Conservation (phyloP, 352 stramenopile genomes). For the Phytophthora ohioensis region DNA sequence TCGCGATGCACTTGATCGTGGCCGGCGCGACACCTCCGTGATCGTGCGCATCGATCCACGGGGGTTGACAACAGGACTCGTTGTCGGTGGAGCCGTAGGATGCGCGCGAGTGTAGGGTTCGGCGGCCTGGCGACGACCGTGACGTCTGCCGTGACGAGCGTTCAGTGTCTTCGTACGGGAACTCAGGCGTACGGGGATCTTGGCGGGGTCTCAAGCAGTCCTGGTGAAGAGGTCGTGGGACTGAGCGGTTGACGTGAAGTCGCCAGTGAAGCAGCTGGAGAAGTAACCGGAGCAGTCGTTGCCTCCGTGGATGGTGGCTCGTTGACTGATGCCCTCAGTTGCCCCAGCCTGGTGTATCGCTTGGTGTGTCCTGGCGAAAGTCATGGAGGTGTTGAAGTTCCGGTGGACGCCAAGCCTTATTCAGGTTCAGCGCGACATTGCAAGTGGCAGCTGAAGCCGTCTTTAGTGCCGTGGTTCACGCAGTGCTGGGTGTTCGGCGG, state of each 20-base stretch:
- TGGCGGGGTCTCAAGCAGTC: neutral
- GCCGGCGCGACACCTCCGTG: neutral
- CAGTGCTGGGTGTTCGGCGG: neutral
- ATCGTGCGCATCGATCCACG: neutral
- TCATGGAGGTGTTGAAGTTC: conserved; percentile 1
- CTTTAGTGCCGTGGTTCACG: neutral
- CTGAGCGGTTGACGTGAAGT: neutral
- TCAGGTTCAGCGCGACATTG: neutral
- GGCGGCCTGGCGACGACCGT: neutral
- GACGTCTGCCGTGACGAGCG: neutral
- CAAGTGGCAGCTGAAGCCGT: too few species aligned
- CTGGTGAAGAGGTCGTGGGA: neutral
- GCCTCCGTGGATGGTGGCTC: neutral
- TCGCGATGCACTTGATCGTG: neutral
- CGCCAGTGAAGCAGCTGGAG: neutral
- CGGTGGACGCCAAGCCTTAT: neutral
- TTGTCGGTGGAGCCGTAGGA: neutral
- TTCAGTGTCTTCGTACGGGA: neutral
- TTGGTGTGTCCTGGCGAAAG: neutral
- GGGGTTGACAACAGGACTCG: neutral
- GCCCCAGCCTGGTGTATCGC: neutral
- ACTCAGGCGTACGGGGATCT: neutral
- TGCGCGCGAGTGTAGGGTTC: neutral
- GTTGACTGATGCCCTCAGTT: neutral
- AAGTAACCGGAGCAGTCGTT: neutral